Conservation (phyloP, 495 filamentous ascomycete genomes). For the Aspergillus incahuasiensis region DNA sequence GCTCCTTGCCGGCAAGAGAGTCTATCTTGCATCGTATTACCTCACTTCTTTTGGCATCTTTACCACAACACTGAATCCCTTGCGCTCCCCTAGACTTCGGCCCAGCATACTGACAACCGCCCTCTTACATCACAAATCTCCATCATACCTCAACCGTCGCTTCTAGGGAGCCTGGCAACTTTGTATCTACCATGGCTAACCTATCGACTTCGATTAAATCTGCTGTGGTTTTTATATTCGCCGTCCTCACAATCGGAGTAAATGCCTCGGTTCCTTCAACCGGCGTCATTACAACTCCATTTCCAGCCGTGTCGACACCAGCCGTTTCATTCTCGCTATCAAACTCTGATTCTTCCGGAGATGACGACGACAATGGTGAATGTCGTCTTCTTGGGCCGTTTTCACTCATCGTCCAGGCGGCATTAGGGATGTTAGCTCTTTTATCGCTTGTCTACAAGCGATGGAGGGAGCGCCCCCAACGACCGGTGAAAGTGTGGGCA, state of each 20-base stretch:
- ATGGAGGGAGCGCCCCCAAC: constrained; percentile 84
- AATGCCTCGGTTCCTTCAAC: constrained; percentile 6
- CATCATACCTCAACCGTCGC: background rate
- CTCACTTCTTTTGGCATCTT: background rate
- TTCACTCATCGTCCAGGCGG: constrained; percentile 81
- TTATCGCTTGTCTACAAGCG: constrained; percentile 87
- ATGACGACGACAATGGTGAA: constrained; percentile 54
- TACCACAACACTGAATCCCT: background rate
- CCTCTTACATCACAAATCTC: background rate
- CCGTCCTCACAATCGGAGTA: constrained; percentile 12
- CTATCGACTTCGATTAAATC: background rate
- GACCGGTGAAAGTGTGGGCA: constrained; percentile 90
- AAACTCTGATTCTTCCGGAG: constrained; percentile 16
- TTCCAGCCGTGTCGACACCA: constrained; percentile 13
- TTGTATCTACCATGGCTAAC: constrained; percentile 7
- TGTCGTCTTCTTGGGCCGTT: constrained; percentile 81
- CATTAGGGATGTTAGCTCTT: constrained; percentile 79
- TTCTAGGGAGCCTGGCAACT: background rate
- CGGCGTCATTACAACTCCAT: constrained; percentile 4
- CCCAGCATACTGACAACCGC: constrained; percentile 1
- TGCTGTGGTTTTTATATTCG: constrained; percentile 4
- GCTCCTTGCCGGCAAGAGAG: constrained; percentile 23
- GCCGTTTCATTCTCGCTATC: constrained; percentile 11
- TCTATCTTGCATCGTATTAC: background rate
- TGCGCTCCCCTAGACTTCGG: background rate